These are phyloP conservation scores for Phytophthora pini DNA, from an alignment of 352 stramenopile genomes.

Conservation along the genomic window DNA sequence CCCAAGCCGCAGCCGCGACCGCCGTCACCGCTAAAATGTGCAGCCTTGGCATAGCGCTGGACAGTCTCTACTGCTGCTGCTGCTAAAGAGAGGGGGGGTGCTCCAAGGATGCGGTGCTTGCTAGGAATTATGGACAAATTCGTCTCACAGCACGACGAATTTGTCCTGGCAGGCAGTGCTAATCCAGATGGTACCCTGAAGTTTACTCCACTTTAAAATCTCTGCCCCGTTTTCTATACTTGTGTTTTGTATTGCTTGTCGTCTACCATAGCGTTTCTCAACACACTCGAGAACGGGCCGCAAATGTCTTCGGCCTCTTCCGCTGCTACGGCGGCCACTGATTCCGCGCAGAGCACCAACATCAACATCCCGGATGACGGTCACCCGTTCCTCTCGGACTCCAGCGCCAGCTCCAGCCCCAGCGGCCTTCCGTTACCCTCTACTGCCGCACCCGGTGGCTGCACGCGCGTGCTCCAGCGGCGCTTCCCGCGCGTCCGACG, in stretches of 20 bases:
- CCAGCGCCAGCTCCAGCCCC: constrained; percentile 19
- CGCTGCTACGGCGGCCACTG: constrained; percentile 1
- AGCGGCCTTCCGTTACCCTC: constrained; percentile 8
- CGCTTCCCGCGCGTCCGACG: constrained; percentile 33
- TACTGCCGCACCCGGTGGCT: constrained; percentile 19
- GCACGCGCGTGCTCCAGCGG: constrained; percentile 25
- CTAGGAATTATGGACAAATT: no score
- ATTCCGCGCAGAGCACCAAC: constrained; percentile 23
- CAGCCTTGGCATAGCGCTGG: neutral
- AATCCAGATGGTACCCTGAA: constrained; percentile 5
- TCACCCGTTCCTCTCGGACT: constrained; percentile 25
- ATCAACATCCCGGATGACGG: constrained; percentile 37
- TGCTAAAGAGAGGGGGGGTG: neutral
- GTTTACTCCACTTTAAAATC: constrained; percentile 1
- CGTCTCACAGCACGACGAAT: no score
- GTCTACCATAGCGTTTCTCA: constrained; percentile 12
- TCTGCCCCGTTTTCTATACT: constrained; percentile 10
- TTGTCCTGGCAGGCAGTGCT: neutral
- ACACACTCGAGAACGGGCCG: constrained; percentile 4
- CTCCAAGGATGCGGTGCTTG: no score
- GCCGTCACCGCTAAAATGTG: constrained; percentile 29
- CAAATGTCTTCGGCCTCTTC: constrained; percentile 18
- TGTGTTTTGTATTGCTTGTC: constrained; percentile 11
- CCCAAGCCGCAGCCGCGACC: constrained; percentile 20
- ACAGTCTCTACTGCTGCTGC: neutral